Evolutionary conservation across 345 rosid species (phyloP).

Genomic region (Salix dunnii): DNA sequence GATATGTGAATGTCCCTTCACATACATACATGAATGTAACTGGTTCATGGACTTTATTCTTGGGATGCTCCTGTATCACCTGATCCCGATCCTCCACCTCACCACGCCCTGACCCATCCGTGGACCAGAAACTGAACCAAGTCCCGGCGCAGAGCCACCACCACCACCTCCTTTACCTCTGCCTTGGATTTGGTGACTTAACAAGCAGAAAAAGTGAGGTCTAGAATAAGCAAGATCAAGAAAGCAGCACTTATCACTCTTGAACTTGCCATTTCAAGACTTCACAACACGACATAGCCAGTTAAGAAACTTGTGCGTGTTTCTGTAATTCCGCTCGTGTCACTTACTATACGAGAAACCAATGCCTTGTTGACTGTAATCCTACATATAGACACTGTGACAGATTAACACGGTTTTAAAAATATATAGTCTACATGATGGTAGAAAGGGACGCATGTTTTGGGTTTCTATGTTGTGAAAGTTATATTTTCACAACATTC

Average conservation of each 20-base stretch:
- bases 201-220: conserved; percentile 39
- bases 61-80: too few relatives aligned
- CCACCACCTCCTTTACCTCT: conserved; percentile 23
- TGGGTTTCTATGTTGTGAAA: too few relatives aligned
- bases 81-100: background rate
- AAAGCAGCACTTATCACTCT: conserved; percentile 39
- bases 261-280: conserved; percentile 21
- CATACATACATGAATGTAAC: too few relatives aligned
- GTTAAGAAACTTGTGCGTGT: background rate
- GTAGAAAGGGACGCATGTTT: too few relatives aligned
- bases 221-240: conserved; percentile 38
- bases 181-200: too few relatives aligned
- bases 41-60: too few relatives aligned
- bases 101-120: background rate
- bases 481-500: too few relatives aligned
- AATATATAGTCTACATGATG: too few relatives aligned
- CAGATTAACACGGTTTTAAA: too few relatives aligned
- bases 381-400: conserved; percentile 12
- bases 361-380: background rate
- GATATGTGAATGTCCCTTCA: too few relatives aligned
- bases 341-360: background rate
- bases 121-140: background rate
- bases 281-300: background rate
- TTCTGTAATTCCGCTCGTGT: background rate
- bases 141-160: too few relatives aligned